Conservation (phyloP, 2,329 filamentous ascomycete species). For the Colletotrichum sp. region DNA sequence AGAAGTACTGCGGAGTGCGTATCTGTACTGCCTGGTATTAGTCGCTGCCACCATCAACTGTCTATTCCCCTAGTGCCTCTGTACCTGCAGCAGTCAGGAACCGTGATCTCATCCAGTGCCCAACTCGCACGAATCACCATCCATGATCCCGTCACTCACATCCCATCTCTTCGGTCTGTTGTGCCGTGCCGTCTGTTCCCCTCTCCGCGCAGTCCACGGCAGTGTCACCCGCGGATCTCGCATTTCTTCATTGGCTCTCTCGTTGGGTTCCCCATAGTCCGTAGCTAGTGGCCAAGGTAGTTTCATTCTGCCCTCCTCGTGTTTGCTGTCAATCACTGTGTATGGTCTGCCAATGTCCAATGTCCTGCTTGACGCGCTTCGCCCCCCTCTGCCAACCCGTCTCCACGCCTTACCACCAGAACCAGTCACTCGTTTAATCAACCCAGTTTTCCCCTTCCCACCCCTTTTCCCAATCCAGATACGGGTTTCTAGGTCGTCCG, state of each 20-base stretch:
- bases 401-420: not conserved
- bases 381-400: not conserved
- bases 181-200: not conserved
- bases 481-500: not conserved
- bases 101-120: constrained; percentile 3
- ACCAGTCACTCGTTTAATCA: constrained; percentile 9
- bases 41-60: not conserved
- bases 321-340: not conserved
- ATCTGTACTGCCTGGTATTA: not conserved
- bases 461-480: constrained; percentile 8
- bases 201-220: not conserved
- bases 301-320: not conserved
- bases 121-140: not conserved
- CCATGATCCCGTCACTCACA: not conserved
- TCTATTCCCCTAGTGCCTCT: not conserved
- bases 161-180: not conserved
- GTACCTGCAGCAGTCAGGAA: constrained; percentile 4
- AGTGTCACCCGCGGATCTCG: not conserved
- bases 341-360: not conserved
- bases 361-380: not conserved
- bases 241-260: not conserved
- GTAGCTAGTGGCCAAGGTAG: not conserved
- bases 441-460: not conserved
- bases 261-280: not conserved
- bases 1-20: not conserved